Base-by-base conservation (phyloP, 768 basidiomycete species). In the Leccinum arenicola region DNA sequence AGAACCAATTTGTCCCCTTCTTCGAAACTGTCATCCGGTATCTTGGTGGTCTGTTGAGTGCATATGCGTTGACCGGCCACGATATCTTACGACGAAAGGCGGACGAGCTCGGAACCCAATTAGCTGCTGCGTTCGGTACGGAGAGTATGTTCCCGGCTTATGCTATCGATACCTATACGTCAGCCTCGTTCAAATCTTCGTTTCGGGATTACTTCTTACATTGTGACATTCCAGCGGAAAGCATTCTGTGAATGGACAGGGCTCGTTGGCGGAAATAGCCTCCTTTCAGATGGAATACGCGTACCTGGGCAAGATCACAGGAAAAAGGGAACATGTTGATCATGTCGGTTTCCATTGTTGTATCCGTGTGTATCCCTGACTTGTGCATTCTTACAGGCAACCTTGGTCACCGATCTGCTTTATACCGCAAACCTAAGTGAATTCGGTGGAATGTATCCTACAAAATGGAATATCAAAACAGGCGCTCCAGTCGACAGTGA, bases 11-110 rank as follows among this genome's bases (percentile, higher is more conserved):
- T 15, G 73, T 70, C 1, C 86, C 85, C 1, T 90, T 86, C 67
- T 91, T 91, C 62, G 89, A 95, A 76, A 95, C 92, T 0, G 84
- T 88, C 27, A 96, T 96, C 61, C 85, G 95, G 19, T 88, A 95
- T 64, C 85, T 97, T 1, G 95, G 94, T 3, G 95, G 95, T 3
- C 73, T 95, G 6, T 80, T 95, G 4, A 87, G 88, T 2, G 92
- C 90, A 0, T 88, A 94, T 69, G 86, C 93, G 3, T 75, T 97
- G 7, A 84, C 89, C 0, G 77, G 81, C 1, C 79, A 93, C 53
- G 70, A 77, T 2, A 69, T 89, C 10, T 80, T 91, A 48, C 80
- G 94, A 23, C 70, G 77, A 8, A 83, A 85, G 36, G 91, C 94
- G 0, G 84, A 91, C 50, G 88, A 94, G 56, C 83, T 98, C 10